These are phyloP conservation scores for Monilinia aucupariae DNA, from an alignment of 2,329 filamentous ascomycete genomes.

Conservation along the genomic window DNA sequence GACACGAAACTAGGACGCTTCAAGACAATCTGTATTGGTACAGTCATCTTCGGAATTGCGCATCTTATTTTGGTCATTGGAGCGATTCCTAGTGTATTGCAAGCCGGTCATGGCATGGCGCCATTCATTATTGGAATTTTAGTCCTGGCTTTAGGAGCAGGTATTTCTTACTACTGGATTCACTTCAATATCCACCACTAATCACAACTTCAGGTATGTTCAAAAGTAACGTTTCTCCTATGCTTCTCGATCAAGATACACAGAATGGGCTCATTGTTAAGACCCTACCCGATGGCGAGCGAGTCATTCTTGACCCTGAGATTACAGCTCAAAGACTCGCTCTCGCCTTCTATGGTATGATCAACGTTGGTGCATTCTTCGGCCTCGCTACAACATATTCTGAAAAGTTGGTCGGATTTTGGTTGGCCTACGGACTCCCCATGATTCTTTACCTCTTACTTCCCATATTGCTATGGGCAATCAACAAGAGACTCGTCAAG, in stretches of 20 bases:
- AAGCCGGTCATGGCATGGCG: conserved; percentile 58
- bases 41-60: conserved; percentile 53
- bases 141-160: conserved; percentile 30
- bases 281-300: conserved; percentile 49
- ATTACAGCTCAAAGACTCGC: conserved; percentile 47
- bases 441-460: conserved; percentile 59
- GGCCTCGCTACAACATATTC: conserved; percentile 41
- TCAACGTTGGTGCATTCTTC: conserved; percentile 58
- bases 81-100: conserved; percentile 23
- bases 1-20: conserved; percentile 63
- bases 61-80: conserved; percentile 50
- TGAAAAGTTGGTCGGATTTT: conserved; percentile 47
- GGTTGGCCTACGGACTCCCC: conserved; percentile 41
- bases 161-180: conserved; percentile 33
- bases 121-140: conserved; percentile 31
- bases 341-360: conserved; percentile 58
- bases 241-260: conserved; percentile 54
- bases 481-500: conserved; percentile 37
- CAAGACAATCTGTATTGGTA: conserved; percentile 48
- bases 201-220: conserved; percentile 54
- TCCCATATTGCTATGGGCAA: conserved; percentile 44
- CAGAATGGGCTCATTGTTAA: conserved; percentile 40
- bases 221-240: conserved; percentile 62
- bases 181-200: conserved; percentile 40
- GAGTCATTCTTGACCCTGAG: conserved; percentile 55